Percentiles rank a stretch among this genome's conserved stretches.
These are phyloP conservation scores for Ceratopteris richardii DNA, from an alignment of 75 land plant species.

Conservation along the genomic window DNA sequence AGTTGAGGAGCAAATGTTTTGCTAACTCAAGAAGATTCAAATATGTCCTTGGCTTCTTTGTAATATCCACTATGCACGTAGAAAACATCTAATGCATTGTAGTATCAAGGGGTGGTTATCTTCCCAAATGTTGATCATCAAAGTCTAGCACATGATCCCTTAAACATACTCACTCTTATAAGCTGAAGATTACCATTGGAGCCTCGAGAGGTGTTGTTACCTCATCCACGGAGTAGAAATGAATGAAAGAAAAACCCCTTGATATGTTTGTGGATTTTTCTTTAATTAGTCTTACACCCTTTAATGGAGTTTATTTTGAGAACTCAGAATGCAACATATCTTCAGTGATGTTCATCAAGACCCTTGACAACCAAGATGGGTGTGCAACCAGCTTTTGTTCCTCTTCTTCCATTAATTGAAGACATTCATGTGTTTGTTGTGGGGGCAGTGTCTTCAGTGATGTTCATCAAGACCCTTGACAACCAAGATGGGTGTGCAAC, in stretches of 20 bases:
- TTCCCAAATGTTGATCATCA: conserved; percentile 73
- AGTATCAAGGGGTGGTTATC: conserved; percentile 94
- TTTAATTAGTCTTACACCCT: conserved; percentile 95
- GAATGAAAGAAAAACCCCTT: conserved; percentile 96
- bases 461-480: conserved; percentile 94
- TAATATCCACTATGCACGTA: conserved; percentile 96
- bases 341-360: conserved; percentile 92
- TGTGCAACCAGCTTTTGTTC: conserved; percentile 75
- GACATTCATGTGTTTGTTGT: conserved; percentile 64
- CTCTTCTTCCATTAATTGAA: conserved; percentile 48
- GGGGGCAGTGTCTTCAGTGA: conserved; percentile 94
- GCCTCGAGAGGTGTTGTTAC: conserved; percentile 92
- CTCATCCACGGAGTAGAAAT: conserved; percentile 95
- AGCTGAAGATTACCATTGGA: conserved; percentile 89
- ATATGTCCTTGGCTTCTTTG: conserved; percentile 77
- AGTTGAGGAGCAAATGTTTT: conserved; percentile 86
- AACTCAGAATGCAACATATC: conserved; percentile 97
- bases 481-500: conserved; percentile 90
- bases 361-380: conserved; percentile 95
- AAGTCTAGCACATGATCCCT: conserved; percentile 88
- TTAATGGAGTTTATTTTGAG: conserved; percentile 92
- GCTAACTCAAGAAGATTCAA: conserved; percentile 68
- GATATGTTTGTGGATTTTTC: conserved; percentile 96
- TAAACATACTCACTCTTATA: conserved; percentile 82
- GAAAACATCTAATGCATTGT: conserved; percentile 99